Base-by-base conservation (phyloP, 2,329 filamentous ascomycete species). In the Fusarium sp. region DNA sequence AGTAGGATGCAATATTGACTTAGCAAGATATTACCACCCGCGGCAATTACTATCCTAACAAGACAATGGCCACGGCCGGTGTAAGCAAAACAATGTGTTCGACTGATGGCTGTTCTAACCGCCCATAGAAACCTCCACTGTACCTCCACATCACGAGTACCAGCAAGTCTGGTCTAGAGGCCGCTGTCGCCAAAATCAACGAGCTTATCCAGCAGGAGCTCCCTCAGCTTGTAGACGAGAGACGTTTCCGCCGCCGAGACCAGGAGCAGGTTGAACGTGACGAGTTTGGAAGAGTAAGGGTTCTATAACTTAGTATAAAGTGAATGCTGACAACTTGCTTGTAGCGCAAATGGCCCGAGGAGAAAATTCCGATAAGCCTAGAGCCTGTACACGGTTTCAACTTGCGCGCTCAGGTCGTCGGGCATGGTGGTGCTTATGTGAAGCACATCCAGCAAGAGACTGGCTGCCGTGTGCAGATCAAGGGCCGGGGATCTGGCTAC, bases 361-460 rank as follows among this genome's bases (percentile, higher is more conserved):
- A 98, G 82, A 94, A 92, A 76, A 97, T 99, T 52, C 91, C 94
- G 3, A 95, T 99, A 74, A 90, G 90, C 68, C 89, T 99, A 61
- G 96, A 98, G 74, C 93, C 95, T 0, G 89, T 98, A 56, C 93
- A 91, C 25, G 96, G 96, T 22, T 99, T 99, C 83, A 99, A 99
- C 78, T 85, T 99, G 50, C 92, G 96, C 70, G 96, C 96, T 55
- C 95, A 98, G 79, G 95, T 99, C 49, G 96, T 99, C 58, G 96
- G 96, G 52, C 92, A 95, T 74, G 94, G 94, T 32, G 96, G 96
- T 65, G 92, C 93, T 45, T 98, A 98, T 78, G 96, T 99, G 66
- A 99, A 99, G 82, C 95, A 98, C 78, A 98, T 99, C 72, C 96
- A 98, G 81, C 91, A 95, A 78, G 94, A 97, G 81, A 98, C 96